Evolutionary conservation across 305 asterid genomes (phyloP).

Genomic region (Rubia peregrina): DNA sequence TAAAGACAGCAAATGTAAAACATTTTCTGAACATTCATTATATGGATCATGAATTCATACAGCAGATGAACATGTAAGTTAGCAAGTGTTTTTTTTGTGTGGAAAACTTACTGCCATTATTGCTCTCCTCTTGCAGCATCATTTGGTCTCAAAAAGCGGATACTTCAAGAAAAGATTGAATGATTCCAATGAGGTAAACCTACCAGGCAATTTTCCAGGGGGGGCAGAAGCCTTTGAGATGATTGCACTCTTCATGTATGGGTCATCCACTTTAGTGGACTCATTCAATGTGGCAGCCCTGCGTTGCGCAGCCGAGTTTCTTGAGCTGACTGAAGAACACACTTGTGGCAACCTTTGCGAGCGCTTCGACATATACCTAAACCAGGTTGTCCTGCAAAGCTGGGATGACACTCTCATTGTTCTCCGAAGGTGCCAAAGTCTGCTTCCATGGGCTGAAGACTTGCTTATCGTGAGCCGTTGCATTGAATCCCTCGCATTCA

Average conservation of each 20-base stretch:
- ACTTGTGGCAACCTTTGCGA: slow-evolving; percentile 44
- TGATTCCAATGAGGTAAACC: slow-evolving; percentile 43
- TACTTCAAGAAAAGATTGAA: slow-evolving; percentile 45
- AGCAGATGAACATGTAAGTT: too few relatives aligned
- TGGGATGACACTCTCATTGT: slow-evolving; percentile 67
- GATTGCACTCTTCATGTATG: slow-evolving; percentile 63
- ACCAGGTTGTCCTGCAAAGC: slow-evolving; percentile 63
- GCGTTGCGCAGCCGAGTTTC: slow-evolving; percentile 67
- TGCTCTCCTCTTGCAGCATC: slow-evolving; percentile 32
- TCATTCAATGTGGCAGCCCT: slow-evolving; percentile 63
- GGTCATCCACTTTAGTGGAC: slow-evolving; percentile 51
- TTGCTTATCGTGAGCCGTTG: slow-evolving; percentile 66
- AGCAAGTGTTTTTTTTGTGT: too few relatives aligned
- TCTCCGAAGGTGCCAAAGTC: slow-evolving; percentile 44
- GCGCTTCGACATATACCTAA: slow-evolving; percentile 61
- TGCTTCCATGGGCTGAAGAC: slow-evolving; percentile 61
- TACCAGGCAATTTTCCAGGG: slow-evolving; percentile 56
- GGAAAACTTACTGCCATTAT: too few relatives aligned
- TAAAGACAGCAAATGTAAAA: too few relatives aligned
- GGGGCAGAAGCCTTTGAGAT: slow-evolving; percentile 59
- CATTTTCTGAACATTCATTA: too few relatives aligned
- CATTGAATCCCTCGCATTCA: slow-evolving; percentile 72
- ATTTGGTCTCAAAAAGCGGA: slow-evolving; percentile 48
- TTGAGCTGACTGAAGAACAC: slow-evolving; percentile 49
- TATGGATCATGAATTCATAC: too few relatives aligned